These are phyloP conservation scores for Butyriboletus appendiculatus DNA, from an alignment of 1,284 basidiomycete species.

Conservation along the genomic window DNA sequence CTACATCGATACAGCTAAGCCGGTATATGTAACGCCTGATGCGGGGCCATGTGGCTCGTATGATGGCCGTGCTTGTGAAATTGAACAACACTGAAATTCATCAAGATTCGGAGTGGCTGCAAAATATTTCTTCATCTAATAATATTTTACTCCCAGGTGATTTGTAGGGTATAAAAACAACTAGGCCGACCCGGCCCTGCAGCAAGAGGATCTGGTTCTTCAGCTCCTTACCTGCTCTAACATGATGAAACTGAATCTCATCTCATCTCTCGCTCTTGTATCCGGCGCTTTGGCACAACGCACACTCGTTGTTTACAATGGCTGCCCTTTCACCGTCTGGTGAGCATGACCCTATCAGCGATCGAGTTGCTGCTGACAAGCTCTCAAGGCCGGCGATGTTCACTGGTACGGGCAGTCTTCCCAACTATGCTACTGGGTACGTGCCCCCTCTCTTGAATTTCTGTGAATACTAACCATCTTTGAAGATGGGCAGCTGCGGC, in stretches of 20 bases:
- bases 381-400: slow-evolving; percentile 34
- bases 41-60: too few species aligned
- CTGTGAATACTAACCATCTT: background rate
- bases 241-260: slow-evolving; percentile 18
- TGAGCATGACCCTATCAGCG: slow-evolving; percentile 8
- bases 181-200: background rate
- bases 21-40: too few species aligned
- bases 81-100: background rate
- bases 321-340: slow-evolving; percentile 42
- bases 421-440: slow-evolving; percentile 29
- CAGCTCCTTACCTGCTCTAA: background rate
- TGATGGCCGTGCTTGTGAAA: background rate
- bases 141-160: background rate
- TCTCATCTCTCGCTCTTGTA: slow-evolving; percentile 24
- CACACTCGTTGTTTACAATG: slow-evolving; percentile 40
- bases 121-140: background rate
- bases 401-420: slow-evolving; percentile 24
- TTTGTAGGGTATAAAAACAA: slow-evolving; percentile 14
- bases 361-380: background rate
- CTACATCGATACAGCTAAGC: background rate
- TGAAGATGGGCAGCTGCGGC: slow-evolving; percentile 27
- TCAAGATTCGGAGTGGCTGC: background rate
- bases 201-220: background rate
- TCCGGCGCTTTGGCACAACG: slow-evolving; percentile 33
- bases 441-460: background rate